Evolutionary conservation across 2,329 filamentous ascomycete species (phyloP), one percentile per base, ranked within the genome.

Genomic region (Pseudocercospora vitis): DNA sequence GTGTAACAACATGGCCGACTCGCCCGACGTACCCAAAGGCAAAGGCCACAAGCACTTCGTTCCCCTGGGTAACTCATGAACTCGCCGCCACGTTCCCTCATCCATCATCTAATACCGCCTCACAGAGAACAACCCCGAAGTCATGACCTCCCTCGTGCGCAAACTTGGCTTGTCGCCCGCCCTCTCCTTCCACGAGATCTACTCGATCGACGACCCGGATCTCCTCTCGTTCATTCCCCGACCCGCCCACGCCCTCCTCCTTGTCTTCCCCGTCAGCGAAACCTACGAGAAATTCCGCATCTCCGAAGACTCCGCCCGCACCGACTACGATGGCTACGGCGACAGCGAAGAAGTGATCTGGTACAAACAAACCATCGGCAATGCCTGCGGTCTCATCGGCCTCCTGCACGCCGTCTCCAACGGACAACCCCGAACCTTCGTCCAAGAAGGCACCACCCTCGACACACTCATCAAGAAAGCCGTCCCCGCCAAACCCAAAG

Each of bases 331-430:
- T 0, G 87, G 86, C 37, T 78, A 77, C 14, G 91, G 91, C 1
- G 73, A 80, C 0, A 68, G 66, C 0, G 89, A 96, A 68, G 86
- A 89, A 4, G 89, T 96, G 0, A 67, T 95, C 6, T 99, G 92
- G 94, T 97, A 91, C 79, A 88, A 84, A 63, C 92, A 97, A 76
- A 97, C 91, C 0, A 96, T 97, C 65, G 82, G 88, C 56, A 95
- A 97, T 70, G 90, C 92, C 0, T 97, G 92, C 71, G 92, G 92
- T 0, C 75, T 96, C 39, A 96, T 96, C 76, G 94, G 88, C 0
- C 73, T 97, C 23, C 71, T 97, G 40, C 94, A 97, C 69, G 88
- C 86, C 14, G 82, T 89, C 0, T 80, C 80, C 40, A 99, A 97
- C 71, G 91, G 91, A 0, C 78, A 80, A 1, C 86, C 88, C 0